Percentiles rank a stretch among this genome's conserved stretches.
These are phyloP conservation scores for Alternaria solani DNA, from an alignment of 2,329 filamentous ascomycete species.

Conservation along the genomic window DNA sequence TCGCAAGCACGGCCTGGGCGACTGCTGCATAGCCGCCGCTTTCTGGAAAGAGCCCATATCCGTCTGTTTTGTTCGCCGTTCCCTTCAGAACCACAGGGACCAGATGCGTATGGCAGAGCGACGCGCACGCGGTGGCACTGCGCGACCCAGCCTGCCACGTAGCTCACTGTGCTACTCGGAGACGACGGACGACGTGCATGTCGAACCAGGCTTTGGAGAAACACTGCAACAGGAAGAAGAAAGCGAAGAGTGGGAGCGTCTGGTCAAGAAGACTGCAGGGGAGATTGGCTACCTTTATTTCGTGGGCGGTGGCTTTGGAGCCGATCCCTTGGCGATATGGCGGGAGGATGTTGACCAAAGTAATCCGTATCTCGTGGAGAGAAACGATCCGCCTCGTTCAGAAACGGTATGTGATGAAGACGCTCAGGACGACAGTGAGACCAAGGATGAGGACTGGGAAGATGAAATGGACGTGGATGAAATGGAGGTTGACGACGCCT, in stretches of 20 bases:
- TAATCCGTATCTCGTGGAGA: conserved; percentile 25
- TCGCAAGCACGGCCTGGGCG: conserved; percentile 30
- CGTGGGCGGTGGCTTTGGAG: conserved; percentile 18
- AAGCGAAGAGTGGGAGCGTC: conserved; percentile 16
- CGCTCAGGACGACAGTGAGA: conserved; percentile 2
- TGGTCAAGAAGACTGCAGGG: conserved; percentile 19
- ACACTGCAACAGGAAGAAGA: conserved; percentile 21
- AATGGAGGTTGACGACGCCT: conserved; percentile 14
- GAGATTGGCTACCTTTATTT: conserved; percentile 44
- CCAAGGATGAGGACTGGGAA: conserved; percentile 8
- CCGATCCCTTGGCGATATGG: conserved; percentile 22
- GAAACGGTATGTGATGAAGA: conserved; percentile 1
- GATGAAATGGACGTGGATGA: conserved; percentile 23
- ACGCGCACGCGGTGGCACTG: conserved; percentile 21
- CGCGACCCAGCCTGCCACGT: conserved; percentile 22
- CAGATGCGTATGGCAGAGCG: conserved; percentile 19
- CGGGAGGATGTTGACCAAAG: conserved; percentile 27
- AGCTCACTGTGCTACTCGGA: conserved; percentile 35
- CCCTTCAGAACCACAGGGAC: conserved; percentile 8
- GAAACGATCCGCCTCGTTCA: conserved; percentile 1
- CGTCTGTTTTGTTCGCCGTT: conserved; percentile 11
- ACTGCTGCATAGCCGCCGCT: conserved; percentile 20
- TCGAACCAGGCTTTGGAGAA: conserved; percentile 19
- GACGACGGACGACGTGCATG: conserved; percentile 24
- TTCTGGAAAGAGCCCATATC: conserved; percentile 33